Evolutionary conservation across 305 asterid genomes (phyloP), one percentile per base, ranked within the genome.

Genomic region (Stenogyne calaminthoides): DNA sequence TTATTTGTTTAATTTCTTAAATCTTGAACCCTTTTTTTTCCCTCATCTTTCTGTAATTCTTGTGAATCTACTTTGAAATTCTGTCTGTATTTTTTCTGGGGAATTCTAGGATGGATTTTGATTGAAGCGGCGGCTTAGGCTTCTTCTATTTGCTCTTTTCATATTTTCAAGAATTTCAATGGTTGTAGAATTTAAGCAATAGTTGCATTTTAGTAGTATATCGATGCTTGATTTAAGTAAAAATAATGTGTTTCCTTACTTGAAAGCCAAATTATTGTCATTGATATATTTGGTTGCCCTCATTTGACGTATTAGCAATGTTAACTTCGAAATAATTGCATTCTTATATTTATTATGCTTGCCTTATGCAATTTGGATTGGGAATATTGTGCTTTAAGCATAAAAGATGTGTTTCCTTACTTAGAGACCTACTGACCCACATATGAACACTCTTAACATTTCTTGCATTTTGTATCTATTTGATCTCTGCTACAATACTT

Each of bases 341-440:
- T 59, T 37, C 18, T 32, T 57, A 4, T 19, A 57, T 18, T 56
- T 72, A 44, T 54, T 2, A 18, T 71, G 22, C 57, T 67, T 67
- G 68, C 49, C 19, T 37, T 7, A 19, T 72, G 57, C 54, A 56
- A 39, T 46, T 7, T 67, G 51, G 78, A 55, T 72, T 55, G 44
- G 16, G 16, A 52, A 39, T n/a, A 44, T n/a, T 36, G n/a, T 57
- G 55, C 40, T 18, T 52, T 66, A 61, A 14, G 46, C 9, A 32
- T 27, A 34, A 47, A 29, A 8, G 44, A 19, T 19, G 52, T 56
- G 73, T 7, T 66, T 74, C 40, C 29, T 64, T 57, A 20, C 18
- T 32, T 20, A 19, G 34, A 16, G 36, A 36, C 9, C 34, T 3
- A 25, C 29, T 34, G 6, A 64, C 29, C 42, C 36, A 16, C 36